A percentile compares a stretch with the other conserved stretches of the same genome.
These are phyloP conservation scores for Primulina tabacum DNA, from an alignment of 257 asterid genomes.

Conservation along the genomic window DNA sequence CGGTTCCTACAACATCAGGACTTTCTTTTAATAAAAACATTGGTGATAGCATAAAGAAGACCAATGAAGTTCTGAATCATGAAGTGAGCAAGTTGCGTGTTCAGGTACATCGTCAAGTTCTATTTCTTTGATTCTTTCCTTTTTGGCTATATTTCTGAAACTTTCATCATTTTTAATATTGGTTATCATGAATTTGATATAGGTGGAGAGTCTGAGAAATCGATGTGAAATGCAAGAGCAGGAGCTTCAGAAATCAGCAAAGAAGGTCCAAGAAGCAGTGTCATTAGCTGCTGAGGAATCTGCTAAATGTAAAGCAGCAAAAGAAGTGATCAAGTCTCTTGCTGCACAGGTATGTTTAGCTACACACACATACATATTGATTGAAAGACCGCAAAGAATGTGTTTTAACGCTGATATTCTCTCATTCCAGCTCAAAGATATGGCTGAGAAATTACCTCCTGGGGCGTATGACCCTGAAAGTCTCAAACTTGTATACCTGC, in stretches of 20 bases:
- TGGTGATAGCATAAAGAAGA: constrained; percentile 66
- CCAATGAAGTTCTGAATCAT: constrained; percentile 79
- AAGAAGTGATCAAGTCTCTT: constrained; percentile 89
- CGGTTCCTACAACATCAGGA: constrained; percentile 87
- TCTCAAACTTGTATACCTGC: constrained; percentile 55
- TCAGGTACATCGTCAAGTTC: constrained; percentile 50
- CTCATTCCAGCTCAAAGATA: constrained; percentile 73
- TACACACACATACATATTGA: too few species aligned
- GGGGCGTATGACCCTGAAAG: constrained; percentile 72
- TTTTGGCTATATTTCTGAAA: constrained; percentile 9
- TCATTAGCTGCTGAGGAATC: constrained; percentile 84
- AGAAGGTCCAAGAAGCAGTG: constrained; percentile 83
- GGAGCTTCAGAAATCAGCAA: constrained; percentile 70
- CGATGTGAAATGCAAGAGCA: constrained; percentile 74
- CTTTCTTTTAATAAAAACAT: constrained; percentile 81
- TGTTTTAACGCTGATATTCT: background rate
- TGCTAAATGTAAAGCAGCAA: constrained; percentile 88
- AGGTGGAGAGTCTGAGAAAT: constrained; percentile 70
- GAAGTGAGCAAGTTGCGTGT: constrained; percentile 77
- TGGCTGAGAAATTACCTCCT: constrained; percentile 93
- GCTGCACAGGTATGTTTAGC: constrained; percentile 65
- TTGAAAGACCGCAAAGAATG: too few species aligned
- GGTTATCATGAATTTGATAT: constrained; percentile 24
- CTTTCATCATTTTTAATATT: constrained; percentile 9
- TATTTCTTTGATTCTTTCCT: background rate